phyloP scores from a whole-genome alignment of 1,139 yeast species.

The Saccharomyces hybrid region DNA sequence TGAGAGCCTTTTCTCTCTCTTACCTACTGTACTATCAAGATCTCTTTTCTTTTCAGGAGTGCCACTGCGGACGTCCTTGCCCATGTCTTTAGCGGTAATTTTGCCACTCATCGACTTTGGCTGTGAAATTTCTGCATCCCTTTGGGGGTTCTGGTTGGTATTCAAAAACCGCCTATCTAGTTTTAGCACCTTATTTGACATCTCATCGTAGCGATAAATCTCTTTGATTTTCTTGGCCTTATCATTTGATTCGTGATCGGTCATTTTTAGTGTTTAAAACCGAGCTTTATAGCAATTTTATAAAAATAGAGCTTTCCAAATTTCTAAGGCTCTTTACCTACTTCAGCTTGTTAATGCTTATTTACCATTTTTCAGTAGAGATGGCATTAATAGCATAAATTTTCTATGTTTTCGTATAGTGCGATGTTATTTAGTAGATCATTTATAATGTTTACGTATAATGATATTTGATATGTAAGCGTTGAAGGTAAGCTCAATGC shows the following conservation, averaged over 20 bases:
- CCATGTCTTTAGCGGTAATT: constrained; percentile 62
- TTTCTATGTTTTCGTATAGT: neutral
- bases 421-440: neutral
- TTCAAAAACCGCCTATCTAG: constrained; percentile 45
- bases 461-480: neutral
- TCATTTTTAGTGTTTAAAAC: constrained; percentile 5
- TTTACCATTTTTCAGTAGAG: neutral
- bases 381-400: neutral
- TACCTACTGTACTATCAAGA: constrained; percentile 6
- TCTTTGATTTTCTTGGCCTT: constrained; percentile 24
- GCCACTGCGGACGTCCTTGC: constrained; percentile 28
- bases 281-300: neutral
- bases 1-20: constrained; percentile 1
- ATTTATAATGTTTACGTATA: neutral
- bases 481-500: neutral
- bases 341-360: neutral
- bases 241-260: constrained; percentile 11
- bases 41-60: neutral
- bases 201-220: constrained; percentile 50
- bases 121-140: constrained; percentile 46
- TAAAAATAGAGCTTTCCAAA: neutral
- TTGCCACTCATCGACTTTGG: constrained; percentile 70
- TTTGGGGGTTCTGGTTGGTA: constrained; percentile 33
- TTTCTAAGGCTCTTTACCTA: constrained; percentile 1
- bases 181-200: constrained; percentile 69